Evolutionary conservation across 2,329 filamentous ascomycete species (phyloP).

Genomic region (Fusarium cyanostomum): DNA sequence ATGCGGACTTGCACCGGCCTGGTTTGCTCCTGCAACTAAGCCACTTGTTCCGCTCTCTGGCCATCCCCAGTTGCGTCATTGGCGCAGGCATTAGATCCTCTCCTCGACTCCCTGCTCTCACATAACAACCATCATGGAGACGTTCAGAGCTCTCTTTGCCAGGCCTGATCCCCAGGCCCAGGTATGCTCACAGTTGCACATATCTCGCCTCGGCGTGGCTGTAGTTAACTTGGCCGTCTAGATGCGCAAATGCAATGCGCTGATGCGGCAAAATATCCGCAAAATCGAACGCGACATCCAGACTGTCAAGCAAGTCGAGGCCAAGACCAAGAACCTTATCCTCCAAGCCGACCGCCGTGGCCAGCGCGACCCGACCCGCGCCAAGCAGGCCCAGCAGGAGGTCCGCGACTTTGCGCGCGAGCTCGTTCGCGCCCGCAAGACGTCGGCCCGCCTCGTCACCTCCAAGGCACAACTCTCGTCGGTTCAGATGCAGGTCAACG

Average conservation of each 20-base stretch:
- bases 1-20: neutral
- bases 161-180: slow-evolving; percentile 94
- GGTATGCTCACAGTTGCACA: slow-evolving; percentile 60
- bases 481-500: slow-evolving; percentile 97
- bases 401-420: slow-evolving; percentile 89
- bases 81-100: slow-evolving; percentile 16
- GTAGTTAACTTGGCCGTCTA: slow-evolving; percentile 50
- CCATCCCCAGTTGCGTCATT: slow-evolving; percentile 42
- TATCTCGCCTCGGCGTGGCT: neutral
- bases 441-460: slow-evolving; percentile 78
- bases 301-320: slow-evolving; percentile 79
- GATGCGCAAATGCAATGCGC: slow-evolving; percentile 94
- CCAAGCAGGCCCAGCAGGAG: slow-evolving; percentile 81
- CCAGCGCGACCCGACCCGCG: slow-evolving; percentile 80
- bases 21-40: neutral
- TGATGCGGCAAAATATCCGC: slow-evolving; percentile 89
- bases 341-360: slow-evolving; percentile 82
- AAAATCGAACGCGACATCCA: slow-evolving; percentile 94
- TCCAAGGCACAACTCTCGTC: slow-evolving; percentile 91
- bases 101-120: slow-evolving; percentile 5
- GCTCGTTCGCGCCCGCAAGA: slow-evolving; percentile 82
- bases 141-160: slow-evolving; percentile 84
- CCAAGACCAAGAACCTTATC: slow-evolving; percentile 87
- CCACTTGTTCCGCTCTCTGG: slow-evolving; percentile 14
- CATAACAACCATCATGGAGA: slow-evolving; percentile 73